A percentile compares a stretch with the other conserved stretches of the same genome.
These are phyloP conservation scores for Pyronema domesticum DNA, from an alignment of 495 filamentous ascomycete species.

Conservation along the genomic window DNA sequence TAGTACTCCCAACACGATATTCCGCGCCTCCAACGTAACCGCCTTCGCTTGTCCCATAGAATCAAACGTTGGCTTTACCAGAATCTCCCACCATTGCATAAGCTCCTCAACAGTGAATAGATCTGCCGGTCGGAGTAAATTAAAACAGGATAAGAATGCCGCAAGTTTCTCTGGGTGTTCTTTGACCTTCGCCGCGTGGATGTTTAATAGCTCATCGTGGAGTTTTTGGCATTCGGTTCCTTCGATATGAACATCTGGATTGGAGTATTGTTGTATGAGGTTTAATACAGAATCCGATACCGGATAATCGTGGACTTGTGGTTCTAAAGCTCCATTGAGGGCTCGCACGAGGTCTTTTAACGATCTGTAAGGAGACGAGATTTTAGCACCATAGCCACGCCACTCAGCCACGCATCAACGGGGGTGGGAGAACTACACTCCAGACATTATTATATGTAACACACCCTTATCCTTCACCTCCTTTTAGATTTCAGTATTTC, in stretches of 20 bases:
- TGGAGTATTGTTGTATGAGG: constrained; percentile 43
- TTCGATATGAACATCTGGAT: constrained; percentile 39
- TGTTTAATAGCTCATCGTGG: constrained; percentile 44
- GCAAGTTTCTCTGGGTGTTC: constrained; percentile 37
- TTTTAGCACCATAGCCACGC: not conserved
- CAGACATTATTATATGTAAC: constrained; percentile 13
- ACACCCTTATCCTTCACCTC: no score
- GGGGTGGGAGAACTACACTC: constrained; percentile 13
- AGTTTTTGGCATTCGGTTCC: constrained; percentile 42
- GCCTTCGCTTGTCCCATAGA: constrained; percentile 39
- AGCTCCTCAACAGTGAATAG: constrained; percentile 32
- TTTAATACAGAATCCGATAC: constrained; percentile 43
- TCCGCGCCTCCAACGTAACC: constrained; percentile 38
- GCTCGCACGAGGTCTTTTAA: constrained; percentile 45
- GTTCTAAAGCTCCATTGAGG: constrained; percentile 35
- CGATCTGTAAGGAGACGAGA: constrained; percentile 26
- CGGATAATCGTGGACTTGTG: constrained; percentile 32
- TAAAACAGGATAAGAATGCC: constrained; percentile 43
- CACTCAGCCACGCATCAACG: constrained; percentile 1
- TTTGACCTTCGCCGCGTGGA: constrained; percentile 40
- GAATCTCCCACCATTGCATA: constrained; percentile 48
- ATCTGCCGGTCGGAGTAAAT: constrained; percentile 40
- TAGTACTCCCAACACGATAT: constrained; percentile 39
- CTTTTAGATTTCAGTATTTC: not conserved
- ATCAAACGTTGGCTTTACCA: constrained; percentile 41